A percentile compares a stretch with the other conserved stretches of the same genome.
Evolutionary conservation across 2,329 filamentous ascomycete species (phyloP).

Genomic region (Escovopsis sp.): DNA sequence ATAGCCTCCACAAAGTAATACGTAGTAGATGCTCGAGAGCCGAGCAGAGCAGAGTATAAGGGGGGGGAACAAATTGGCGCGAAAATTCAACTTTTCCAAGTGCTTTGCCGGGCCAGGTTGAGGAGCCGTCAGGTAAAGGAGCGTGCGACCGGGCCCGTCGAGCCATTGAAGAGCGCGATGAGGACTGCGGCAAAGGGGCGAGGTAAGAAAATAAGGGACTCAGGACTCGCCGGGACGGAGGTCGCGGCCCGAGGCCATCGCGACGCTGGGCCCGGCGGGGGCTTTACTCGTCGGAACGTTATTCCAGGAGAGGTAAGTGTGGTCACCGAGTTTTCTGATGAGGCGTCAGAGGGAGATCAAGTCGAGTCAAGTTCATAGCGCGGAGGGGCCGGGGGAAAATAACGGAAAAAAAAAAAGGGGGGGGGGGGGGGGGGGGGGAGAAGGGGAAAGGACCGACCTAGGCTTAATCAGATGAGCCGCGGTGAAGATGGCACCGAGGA

Average conservation of each 20-base stretch:
- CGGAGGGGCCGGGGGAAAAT: not conserved
- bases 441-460: conserved; percentile 39
- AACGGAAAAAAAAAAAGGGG: conserved; percentile 1
- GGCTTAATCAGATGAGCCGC: conserved; percentile 83
- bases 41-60: too few relatives aligned
- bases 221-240: conserved; percentile 30
- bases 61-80: too few relatives aligned
- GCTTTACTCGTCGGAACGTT: conserved; percentile 34
- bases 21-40: too few relatives aligned
- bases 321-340: conserved; percentile 82
- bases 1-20: too few relatives aligned
- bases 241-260: conserved; percentile 42
- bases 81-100: too few relatives aligned
- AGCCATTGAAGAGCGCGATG: too few relatives aligned
- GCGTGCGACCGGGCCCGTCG: too few relatives aligned
- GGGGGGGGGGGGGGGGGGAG: not conserved
- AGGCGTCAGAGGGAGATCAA: too few relatives aligned
- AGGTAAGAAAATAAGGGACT: conserved; percentile 11
- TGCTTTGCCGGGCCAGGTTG: too few relatives aligned
- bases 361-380: too few relatives aligned
- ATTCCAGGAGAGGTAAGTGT: conserved; percentile 96
- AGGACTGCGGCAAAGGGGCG: too few relatives aligned
- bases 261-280: conserved; percentile 25
- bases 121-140: too few relatives aligned
- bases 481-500: conserved; percentile 79